Conservation (phyloP, 2,329 filamentous ascomycete species). For the Aureobasidium sp. region DNA sequence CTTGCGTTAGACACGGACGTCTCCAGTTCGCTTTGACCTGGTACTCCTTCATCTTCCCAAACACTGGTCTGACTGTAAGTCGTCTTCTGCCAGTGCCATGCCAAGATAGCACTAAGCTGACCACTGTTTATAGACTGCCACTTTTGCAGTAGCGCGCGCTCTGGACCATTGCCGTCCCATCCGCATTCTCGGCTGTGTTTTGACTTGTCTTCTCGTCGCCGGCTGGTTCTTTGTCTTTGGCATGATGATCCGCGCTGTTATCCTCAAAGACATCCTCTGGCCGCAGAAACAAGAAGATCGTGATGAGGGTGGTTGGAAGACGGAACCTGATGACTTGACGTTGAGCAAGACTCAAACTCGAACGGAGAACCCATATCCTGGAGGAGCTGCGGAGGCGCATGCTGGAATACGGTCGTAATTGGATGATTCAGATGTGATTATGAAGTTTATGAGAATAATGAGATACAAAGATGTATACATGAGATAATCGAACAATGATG, state of each 20-base stretch:
- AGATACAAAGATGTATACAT: neutral
- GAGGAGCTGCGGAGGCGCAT: neutral
- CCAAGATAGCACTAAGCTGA: neutral
- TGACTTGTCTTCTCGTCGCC: constrained; percentile 56
- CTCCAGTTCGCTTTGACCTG: constrained; percentile 78
- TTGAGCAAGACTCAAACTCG: neutral
- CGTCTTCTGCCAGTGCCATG: too few species aligned
- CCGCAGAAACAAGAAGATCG: constrained; percentile 61
- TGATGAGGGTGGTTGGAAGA: constrained; percentile 49
- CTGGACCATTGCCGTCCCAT: constrained; percentile 40
- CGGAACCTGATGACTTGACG: neutral
- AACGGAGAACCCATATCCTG: neutral
- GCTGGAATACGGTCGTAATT: neutral
- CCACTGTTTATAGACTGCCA: constrained; percentile 44
- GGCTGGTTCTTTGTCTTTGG: constrained; percentile 61
- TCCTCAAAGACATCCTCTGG: constrained; percentile 61
- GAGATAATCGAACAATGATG: too few species aligned
- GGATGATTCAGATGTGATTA: neutral
- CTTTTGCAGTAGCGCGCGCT: constrained; percentile 57
- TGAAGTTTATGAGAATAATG: neutral
- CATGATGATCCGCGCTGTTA: constrained; percentile 63
- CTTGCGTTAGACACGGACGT: constrained; percentile 49
- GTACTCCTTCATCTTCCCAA: constrained; percentile 76
- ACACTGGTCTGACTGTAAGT: constrained; percentile 44
- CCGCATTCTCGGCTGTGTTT: constrained; percentile 56